Base-by-base conservation (phyloP, 2,329 filamentous ascomycete species). In the Aspergillus brasiliensis region DNA sequence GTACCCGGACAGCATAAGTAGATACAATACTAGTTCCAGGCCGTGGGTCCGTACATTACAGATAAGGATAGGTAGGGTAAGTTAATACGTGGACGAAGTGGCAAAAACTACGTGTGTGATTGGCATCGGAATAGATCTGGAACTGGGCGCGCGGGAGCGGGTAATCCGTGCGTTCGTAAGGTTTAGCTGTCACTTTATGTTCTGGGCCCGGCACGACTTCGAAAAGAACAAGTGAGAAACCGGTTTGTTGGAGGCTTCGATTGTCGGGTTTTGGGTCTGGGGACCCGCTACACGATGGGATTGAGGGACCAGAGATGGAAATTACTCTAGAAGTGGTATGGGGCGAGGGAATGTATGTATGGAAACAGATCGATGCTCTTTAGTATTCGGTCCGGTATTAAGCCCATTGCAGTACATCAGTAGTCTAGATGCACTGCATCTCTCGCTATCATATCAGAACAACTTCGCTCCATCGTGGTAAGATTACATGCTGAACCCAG, bases 401-500 rank as follows among this genome's bases (percentile, higher is more conserved):
- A 49, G 25, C 25, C 46, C 46, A 28, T 28, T 25, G 15, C 46
- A 49, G 13, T 8, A 49, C 46, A 31, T 27, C 46, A 44, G 0
- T 23, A 34, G 4, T 34, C 1, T 34, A 34, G 31, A 34, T 34
- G 31, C 47, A 19, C 19, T 42, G 31, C 47, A 44, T 56, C 48
- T 51, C 23, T 23, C 49, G 40, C 46, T 56, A 51, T 49, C 46
- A 49, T 56, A 51, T 49, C 46, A 49, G 25, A 49, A 49, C 46
- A 49, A 25, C 25, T 49, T 34, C 23, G 51, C 25, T 48, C 19
- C 38, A 56, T 42, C 37, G 52, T 57, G 56, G 52, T 60, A 53
- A n/a, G 28, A 57, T 57, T 60, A 60, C 46, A 60, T 56, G 23
- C 17, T 56, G 40, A 38, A 19, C 46, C 58, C 27, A 15, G n/a